Evolutionary conservation across 2,329 filamentous ascomycete species (phyloP).

Genomic region (Canariomyces notabilis): DNA sequence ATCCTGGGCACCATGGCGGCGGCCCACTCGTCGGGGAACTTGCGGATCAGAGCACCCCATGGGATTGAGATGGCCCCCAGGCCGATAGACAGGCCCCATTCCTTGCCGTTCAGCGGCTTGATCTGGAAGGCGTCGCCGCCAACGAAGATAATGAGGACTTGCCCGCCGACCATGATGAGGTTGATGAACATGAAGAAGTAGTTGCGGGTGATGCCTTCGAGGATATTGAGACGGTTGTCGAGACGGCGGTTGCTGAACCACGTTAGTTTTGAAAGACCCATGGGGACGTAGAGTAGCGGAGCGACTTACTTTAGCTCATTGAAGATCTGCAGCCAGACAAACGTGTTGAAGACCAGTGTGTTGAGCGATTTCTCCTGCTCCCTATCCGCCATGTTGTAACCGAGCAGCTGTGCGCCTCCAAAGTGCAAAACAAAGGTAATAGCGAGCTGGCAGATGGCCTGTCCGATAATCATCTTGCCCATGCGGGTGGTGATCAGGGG

Average conservation of each 20-base stretch:
- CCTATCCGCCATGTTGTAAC: slow-evolving; percentile 42
- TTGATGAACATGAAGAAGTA: slow-evolving; percentile 80
- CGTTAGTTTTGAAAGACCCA: slow-evolving; percentile 9
- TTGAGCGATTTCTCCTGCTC: slow-evolving; percentile 49
- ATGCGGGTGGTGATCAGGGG: slow-evolving; percentile 70
- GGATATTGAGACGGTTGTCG: slow-evolving; percentile 84
- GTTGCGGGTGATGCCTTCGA: slow-evolving; percentile 74
- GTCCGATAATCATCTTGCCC: slow-evolving; percentile 88
- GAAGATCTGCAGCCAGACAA: slow-evolving; percentile 86
- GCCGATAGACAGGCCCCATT: slow-evolving; percentile 80
- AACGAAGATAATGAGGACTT: slow-evolving; percentile 79
- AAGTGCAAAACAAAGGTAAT: slow-evolving; percentile 66
- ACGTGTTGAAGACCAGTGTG: slow-evolving; percentile 75
- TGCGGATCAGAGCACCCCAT: slow-evolving; percentile 65
- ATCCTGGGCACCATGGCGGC: slow-evolving; percentile 19
- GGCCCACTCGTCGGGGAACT: slow-evolving; percentile 61
- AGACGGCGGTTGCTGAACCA: slow-evolving; percentile 63
- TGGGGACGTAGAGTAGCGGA: not conserved
- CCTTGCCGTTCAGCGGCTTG: slow-evolving; percentile 53
- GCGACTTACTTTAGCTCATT: slow-evolving; percentile 64
- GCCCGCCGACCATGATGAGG: slow-evolving; percentile 74
- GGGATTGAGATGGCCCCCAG: slow-evolving; percentile 72
- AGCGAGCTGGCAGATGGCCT: slow-evolving; percentile 70
- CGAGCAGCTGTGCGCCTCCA: slow-evolving; percentile 56
- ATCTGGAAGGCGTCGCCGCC: slow-evolving; percentile 73